Base-by-base conservation (phyloP, 2,329 filamentous ascomycete genomes). In the Fusarium domesticum region DNA sequence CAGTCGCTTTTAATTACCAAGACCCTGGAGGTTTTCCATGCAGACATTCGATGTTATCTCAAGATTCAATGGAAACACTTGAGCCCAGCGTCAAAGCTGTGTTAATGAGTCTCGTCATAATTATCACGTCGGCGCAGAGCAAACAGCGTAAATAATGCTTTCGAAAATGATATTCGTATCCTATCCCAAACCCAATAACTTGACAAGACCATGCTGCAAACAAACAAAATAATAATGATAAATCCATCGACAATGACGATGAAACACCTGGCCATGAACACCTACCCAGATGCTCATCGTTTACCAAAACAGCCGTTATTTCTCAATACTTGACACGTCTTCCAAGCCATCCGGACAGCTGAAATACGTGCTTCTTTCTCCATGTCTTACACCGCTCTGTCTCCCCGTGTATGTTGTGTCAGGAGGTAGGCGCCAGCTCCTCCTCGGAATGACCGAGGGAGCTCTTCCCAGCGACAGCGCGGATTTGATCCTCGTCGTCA, bases 191-290 rank as follows among this genome's bases (percentile, higher is more conserved):
- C 56, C 49, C 45, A 45, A 50, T 50, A 51, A 57, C 50, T 60
- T 46, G 39, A 50, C 42, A 50, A 43, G 60, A 54, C 50, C 60
- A 56, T 60, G 52, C 50, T 59, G 59, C 55, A 59, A 53, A 58
- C 39, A 56, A 50, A 48, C 53, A 56, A 45, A 55, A 50, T 48
- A 51, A 48, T 46, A 46, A 44, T 51, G 50, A 52, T 47, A 47
- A 47, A 44, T 51, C 33, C 45, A 45, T 39, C 23, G 39, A 48
- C n/a, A n/a, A 30, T 47, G 47, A 47, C 44, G 47, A 45, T 30
- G 43, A 60, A 53, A 45, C 52, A 56, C 42, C 48, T 39, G 38
- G 50, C 46, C 45, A 49, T 42, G 42, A 44, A 38, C 46, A 53
- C 39, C 39, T 46, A 36, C 39, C 50, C 47, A 54, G 48, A 57